These are phyloP conservation scores for Colletotrichum phormii DNA, from an alignment of 2,329 filamentous ascomycete species.

Conservation along the genomic window DNA sequence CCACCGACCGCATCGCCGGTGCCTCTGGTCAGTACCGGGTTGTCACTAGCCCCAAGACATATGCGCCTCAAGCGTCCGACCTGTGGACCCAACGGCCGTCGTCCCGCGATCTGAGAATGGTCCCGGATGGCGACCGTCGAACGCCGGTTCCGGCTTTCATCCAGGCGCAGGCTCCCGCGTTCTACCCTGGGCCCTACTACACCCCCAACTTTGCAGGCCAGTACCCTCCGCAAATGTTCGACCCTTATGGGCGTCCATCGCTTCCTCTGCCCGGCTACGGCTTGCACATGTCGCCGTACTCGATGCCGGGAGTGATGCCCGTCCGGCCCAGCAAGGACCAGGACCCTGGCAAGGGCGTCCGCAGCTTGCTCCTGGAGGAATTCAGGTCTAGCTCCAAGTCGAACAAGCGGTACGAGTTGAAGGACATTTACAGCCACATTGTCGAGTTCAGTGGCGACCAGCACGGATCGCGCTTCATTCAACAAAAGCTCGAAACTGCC, in stretches of 20 bases:
- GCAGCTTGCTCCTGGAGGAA: constrained; percentile 81
- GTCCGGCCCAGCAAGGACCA: constrained; percentile 62
- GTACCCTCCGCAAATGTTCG: constrained; percentile 49
- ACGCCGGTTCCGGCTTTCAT: constrained; percentile 47
- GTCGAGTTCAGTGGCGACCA: constrained; percentile 98
- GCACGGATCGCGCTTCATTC: constrained; percentile 94
- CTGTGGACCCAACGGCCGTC: constrained; percentile 52
- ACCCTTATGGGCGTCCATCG: constrained; percentile 43
- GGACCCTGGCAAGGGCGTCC: constrained; percentile 69
- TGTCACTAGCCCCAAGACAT: constrained; percentile 35
- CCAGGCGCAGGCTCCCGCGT: constrained; percentile 42
- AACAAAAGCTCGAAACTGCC: constrained; percentile 89
- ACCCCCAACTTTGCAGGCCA: constrained; percentile 49
- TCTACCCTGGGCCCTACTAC: constrained; percentile 50
- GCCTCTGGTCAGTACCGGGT: constrained; percentile 46
- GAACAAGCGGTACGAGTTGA: constrained; percentile 81
- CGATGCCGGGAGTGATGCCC: constrained; percentile 43
- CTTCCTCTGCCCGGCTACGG: constrained; percentile 43
- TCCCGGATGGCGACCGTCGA: constrained; percentile 53
- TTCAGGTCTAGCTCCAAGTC: constrained; percentile 81
- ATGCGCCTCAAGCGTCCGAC: constrained; percentile 47
- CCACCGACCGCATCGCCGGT: constrained; percentile 53
- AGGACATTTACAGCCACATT: constrained; percentile 87
- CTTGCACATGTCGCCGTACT: constrained; percentile 47
- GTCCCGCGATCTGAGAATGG: constrained; percentile 48